Evolutionary conservation across 2,329 filamentous ascomycete genomes (phyloP).

Genomic region (Claviceps citrina): DNA sequence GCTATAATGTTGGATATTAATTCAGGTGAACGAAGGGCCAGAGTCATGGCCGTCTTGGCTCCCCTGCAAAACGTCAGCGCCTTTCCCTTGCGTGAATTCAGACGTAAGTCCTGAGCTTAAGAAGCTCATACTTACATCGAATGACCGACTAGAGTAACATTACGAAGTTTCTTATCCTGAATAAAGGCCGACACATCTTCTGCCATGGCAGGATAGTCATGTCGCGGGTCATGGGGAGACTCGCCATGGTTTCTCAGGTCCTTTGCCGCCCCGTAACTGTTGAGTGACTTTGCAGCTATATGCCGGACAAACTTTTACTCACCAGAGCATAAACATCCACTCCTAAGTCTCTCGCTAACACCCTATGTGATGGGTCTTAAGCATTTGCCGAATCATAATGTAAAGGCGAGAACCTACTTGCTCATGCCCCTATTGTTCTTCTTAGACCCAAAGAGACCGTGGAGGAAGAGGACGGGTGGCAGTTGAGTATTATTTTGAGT

Average conservation of each 20-base stretch:
- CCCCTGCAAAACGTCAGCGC: conserved; percentile 37
- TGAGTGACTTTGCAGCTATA: background rate
- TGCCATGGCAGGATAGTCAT: conserved; percentile 73
- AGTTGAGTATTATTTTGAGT: conserved; percentile 22
- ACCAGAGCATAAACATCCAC: conserved; percentile 72
- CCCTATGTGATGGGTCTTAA: conserved; percentile 31
- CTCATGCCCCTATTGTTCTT: conserved; percentile 89
- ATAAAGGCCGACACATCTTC: conserved; percentile 73
- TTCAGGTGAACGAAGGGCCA: conserved; percentile 57
- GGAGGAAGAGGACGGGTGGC: conserved; percentile 68
- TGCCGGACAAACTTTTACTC: conserved; percentile 15
- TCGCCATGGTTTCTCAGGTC: conserved; percentile 90
- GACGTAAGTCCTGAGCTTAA: too few relatives aligned
- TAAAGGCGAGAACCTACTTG: conserved; percentile 49
- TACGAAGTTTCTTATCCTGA: conserved; percentile 47
- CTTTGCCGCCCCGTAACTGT: conserved; percentile 24
- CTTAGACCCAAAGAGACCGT: conserved; percentile 88
- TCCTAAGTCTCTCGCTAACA: conserved; percentile 63
- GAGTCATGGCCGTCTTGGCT: conserved; percentile 80
- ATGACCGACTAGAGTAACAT: conserved; percentile 73
- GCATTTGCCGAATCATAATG: background rate
- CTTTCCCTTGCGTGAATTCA: too few relatives aligned
- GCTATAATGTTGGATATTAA: conserved; percentile 57
- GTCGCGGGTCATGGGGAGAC: conserved; percentile 58
- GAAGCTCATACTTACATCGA: conserved; percentile 53